phyloP scores from a whole-genome alignment of 345 rosid species.

The Gossypium anomalum region DNA sequence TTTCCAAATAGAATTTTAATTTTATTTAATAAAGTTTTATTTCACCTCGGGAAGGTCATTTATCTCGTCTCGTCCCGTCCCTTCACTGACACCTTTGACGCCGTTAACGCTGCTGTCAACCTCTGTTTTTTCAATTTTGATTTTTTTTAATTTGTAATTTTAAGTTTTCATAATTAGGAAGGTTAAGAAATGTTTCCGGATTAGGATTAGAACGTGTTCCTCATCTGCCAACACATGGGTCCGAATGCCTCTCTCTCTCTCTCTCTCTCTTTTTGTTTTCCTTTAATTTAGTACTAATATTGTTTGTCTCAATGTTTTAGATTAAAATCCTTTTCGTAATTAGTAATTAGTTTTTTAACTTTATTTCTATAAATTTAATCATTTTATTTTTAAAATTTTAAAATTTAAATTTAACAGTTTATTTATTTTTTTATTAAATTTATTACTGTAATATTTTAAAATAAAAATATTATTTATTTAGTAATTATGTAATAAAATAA shows the following conservation, averaged over 20 bases:
- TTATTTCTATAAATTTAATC: no score
- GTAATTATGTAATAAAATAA: no score
- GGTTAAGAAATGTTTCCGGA: background rate
- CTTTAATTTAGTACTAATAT: no score
- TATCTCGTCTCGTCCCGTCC: slow-evolving; percentile 4
- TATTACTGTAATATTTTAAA: no score
- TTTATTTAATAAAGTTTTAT: background rate
- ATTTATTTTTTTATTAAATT: no score
- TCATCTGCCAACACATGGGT: background rate
- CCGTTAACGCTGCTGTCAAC: background rate
- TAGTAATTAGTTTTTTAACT: no score
- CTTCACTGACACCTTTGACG: slow-evolving; percentile 1
- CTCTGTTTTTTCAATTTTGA: background rate
- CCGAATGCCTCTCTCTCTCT: background rate
- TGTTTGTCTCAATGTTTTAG: no score
- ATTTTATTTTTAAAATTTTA: no score
- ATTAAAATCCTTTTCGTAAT: no score
- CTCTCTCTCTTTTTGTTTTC: no score
- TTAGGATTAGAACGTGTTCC: background rate
- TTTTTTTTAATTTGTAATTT: background rate
- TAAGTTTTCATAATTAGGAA: background rate
- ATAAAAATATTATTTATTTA: no score
- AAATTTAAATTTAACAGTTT: no score
- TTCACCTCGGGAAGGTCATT: slow-evolving; percentile 36
- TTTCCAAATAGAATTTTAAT: background rate